Percentiles rank a stretch among this genome's conserved stretches.
Conservation (phyloP, 2,329 filamentous ascomycete genomes). For the Herpotrichia juniperi region DNA sequence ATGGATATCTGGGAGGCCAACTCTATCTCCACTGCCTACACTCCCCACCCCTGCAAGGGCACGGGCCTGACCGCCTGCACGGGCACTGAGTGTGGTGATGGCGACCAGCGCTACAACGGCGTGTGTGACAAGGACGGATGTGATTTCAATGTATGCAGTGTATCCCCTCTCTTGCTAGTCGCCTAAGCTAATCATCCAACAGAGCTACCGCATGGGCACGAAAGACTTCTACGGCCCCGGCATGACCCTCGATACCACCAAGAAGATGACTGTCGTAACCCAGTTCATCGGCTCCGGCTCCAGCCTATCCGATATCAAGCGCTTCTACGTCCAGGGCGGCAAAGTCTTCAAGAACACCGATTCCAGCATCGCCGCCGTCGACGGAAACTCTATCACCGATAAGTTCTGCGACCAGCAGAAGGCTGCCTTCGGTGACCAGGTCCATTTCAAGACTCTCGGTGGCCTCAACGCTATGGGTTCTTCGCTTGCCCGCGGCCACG, state of each 20-base stretch:
- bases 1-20: constrained; percentile 77
- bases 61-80: constrained; percentile 59
- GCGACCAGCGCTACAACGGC: constrained; percentile 63
- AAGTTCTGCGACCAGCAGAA: constrained; percentile 64
- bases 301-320: constrained; percentile 53
- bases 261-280: constrained; percentile 57
- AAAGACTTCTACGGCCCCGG: constrained; percentile 66
- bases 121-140: constrained; percentile 73
- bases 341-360: constrained; percentile 55
- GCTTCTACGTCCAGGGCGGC: constrained; percentile 58
- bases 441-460: constrained; percentile 61
- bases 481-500: constrained; percentile 64
- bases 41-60: constrained; percentile 67
- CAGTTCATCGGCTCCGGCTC: constrained; percentile 56
- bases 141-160: constrained; percentile 55
- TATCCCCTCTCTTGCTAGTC: neutral
- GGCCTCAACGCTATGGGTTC: constrained; percentile 62
- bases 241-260: constrained; percentile 52
- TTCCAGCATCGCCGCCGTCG: constrained; percentile 53
- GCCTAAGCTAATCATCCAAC: constrained; percentile 5
- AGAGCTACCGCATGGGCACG: constrained; percentile 67
- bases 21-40: constrained; percentile 67
- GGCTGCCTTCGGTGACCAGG: constrained; percentile 60
- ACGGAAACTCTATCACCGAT: constrained; percentile 61
- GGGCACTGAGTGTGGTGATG: constrained; percentile 51